Evolutionary conservation across 305 asterid species (phyloP), one percentile per base, ranked within the genome.

Genomic region (Ilex paraguariensis): DNA sequence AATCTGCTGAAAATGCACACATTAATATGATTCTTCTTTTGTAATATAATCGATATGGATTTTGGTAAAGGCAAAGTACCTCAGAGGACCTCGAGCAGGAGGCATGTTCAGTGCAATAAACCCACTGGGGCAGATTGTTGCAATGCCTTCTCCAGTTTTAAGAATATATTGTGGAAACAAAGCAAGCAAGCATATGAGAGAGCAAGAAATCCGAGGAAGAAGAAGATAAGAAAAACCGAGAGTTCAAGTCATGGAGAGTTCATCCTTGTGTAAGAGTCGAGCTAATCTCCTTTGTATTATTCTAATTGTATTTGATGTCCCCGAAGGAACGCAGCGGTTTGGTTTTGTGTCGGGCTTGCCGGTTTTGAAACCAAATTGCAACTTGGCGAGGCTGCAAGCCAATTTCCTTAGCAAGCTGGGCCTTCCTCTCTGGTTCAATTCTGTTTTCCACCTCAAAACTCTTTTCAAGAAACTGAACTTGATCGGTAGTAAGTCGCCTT

Each of bases 61-160:
- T 0, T 36, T 36, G 42, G 50, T 56, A 13, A 55, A 50, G 6
- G 46, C n/a, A 30, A 65, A 79, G 28, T 68, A 81, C 87, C 87
- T 78, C 42, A 81, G 70, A 68, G 87, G 87, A 54, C 87, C 87
- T 5, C 78, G 76, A 55, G 87, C 82, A 28, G 81, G 67, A 0
- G 82, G 80, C 59, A 81, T 62, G 58, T 81, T 84, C 59, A 81
- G 40, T 45, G 87, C 84, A 69, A 67, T 64, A 66, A 81, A 81
- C 54, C 84, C 84, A 46, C 87, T 81, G 56, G 78, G 28, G 56
- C 87, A 81, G 56, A 81, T 28, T 6, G 76, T 17, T 16, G 82
- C 55, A 54, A 48, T 12, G 62, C 77, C 87, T 44, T 65, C 68
- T 39, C 84, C 84, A 7, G 69, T 68, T 66, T 75, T 75, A 14